phyloP scores from a whole-genome alignment of 306 rosid genomes.

The Begonia peltatifolia region DNA sequence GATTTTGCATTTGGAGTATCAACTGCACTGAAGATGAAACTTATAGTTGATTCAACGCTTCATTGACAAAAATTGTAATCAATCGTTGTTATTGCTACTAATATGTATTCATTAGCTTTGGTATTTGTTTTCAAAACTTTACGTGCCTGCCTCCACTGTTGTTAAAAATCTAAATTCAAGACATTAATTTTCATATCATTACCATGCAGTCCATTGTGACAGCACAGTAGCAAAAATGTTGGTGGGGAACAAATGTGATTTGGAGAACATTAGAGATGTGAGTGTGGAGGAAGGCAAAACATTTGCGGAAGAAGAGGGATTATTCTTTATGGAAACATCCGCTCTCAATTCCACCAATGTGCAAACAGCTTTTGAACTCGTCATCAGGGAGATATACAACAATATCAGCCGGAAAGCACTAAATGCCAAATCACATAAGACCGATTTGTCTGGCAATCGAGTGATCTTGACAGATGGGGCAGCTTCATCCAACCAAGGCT shows the following conservation, averaged over 20 bases:
- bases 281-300: slow-evolving; percentile 60
- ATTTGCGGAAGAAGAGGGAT: slow-evolving; percentile 71
- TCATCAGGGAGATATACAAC: slow-evolving; percentile 66
- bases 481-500: slow-evolving; percentile 37
- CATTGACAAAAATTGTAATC: too few relatives aligned
- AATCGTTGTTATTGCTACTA: too few relatives aligned
- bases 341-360: slow-evolving; percentile 84
- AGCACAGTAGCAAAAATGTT: slow-evolving; percentile 60
- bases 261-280: slow-evolving; percentile 81
- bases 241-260: slow-evolving; percentile 88
- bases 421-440: slow-evolving; percentile 69
- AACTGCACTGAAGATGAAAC: too few relatives aligned
- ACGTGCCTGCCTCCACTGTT: neutral
- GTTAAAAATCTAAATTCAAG: neutral
- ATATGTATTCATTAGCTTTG: too few relatives aligned
- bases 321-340: slow-evolving; percentile 94
- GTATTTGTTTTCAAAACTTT: neutral
- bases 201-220: slow-evolving; percentile 69
- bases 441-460: slow-evolving; percentile 70
- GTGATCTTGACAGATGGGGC: slow-evolving; percentile 49
- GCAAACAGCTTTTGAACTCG: slow-evolving; percentile 64
- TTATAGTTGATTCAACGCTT: too few relatives aligned
- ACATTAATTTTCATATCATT: neutral
- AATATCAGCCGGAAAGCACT: slow-evolving; percentile 67
- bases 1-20: too few relatives aligned